Evolutionary conservation across 163 green algal genomes (phyloP).

Genomic region (Prototheca stagnorum): DNA sequence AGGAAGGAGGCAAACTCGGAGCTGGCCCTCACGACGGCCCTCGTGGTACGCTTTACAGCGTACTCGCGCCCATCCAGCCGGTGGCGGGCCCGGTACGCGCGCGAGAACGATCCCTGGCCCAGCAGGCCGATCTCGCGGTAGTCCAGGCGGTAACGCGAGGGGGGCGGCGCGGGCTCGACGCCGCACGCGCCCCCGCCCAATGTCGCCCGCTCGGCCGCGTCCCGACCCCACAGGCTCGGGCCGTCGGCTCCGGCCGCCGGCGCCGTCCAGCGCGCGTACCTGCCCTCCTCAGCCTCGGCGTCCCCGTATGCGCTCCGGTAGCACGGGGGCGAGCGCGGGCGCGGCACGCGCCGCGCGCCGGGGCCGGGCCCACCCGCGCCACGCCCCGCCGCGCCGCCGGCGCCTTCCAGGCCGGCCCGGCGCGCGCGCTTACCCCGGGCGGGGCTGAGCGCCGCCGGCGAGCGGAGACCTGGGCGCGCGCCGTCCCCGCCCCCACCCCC

Average conservation of each 20-base stretch:
- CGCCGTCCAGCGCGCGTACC: conserved; percentile 1
- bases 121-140: conserved; percentile 55
- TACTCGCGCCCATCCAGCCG: conserved; percentile 58
- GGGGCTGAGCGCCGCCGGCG: conserved; percentile 20
- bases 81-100: conserved; percentile 47
- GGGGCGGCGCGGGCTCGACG: too few relatives aligned
- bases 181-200: too few relatives aligned
- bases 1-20: conserved; percentile 12
- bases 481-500: background rate
- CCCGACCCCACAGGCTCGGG: background rate
- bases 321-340: conserved; percentile 25
- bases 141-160: conserved; percentile 16
- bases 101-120: conserved; percentile 62
- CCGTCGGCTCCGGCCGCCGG: background rate
- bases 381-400: background rate
- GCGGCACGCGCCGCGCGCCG: conserved; percentile 1
- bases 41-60: conserved; percentile 55
- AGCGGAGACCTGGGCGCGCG: conserved; percentile 3
- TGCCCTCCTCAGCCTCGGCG: conserved; percentile 3
- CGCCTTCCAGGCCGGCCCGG: background rate
- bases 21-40: conserved; percentile 19
- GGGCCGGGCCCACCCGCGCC: background rate
- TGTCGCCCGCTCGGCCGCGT: too few relatives aligned
- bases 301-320: conserved; percentile 29
- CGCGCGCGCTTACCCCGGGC: conserved; percentile 3